Conservation (phyloP, 2,329 filamentous ascomycete species). For the Spiromastix sp. region DNA sequence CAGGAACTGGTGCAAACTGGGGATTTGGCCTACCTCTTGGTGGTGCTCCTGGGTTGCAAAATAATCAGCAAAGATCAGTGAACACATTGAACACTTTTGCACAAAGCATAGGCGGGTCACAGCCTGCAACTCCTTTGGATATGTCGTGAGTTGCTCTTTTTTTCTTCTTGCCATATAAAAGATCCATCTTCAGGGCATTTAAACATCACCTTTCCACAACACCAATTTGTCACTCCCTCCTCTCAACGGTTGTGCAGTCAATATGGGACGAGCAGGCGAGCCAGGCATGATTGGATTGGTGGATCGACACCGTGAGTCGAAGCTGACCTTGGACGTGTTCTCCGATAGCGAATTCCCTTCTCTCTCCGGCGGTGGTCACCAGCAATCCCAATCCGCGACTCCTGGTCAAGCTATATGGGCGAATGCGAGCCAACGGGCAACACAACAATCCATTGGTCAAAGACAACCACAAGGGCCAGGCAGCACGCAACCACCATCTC, state of each 20-base stretch:
- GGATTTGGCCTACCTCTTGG: constrained; percentile 46
- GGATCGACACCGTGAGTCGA: not conserved
- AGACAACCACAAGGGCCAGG: constrained; percentile 37
- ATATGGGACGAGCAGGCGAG: no score
- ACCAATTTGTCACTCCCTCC: not conserved
- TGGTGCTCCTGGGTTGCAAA: constrained; percentile 41
- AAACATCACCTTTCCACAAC: not conserved
- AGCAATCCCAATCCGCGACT: constrained; percentile 42
- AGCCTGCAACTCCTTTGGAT: constrained; percentile 44
- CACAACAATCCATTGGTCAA: constrained; percentile 44
- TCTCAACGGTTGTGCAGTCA: no score
- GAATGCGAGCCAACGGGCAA: constrained; percentile 44
- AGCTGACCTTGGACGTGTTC: constrained; percentile 10
- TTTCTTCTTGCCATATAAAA: not conserved
- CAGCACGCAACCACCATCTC: constrained; percentile 31
- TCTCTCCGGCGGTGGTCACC: constrained; percentile 44
- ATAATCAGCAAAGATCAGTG: constrained; percentile 41
- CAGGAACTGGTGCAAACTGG: constrained; percentile 47
- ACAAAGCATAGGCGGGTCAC: constrained; percentile 45
- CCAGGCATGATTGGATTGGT: no score
- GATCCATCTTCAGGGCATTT: not conserved
- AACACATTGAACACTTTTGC: constrained; percentile 45
- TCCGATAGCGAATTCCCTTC: constrained; percentile 51
- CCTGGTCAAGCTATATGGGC: constrained; percentile 47
- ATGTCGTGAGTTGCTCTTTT: constrained; percentile 40